phyloP scores from a whole-genome alignment of 352 stramenopile genomes.

The Blastocystis hominis region DNA sequence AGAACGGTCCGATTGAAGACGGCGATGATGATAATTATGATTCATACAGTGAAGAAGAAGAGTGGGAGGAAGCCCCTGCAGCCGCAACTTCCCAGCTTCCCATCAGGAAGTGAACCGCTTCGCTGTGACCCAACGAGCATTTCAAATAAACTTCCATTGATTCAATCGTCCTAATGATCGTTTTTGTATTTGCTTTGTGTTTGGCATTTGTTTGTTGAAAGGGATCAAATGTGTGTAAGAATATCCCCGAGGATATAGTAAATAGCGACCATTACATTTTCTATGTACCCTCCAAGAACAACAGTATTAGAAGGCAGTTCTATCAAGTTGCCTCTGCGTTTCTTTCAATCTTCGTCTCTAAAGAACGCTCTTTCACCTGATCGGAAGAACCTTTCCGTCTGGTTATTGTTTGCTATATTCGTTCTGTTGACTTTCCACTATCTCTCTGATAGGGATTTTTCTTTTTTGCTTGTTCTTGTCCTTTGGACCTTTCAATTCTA shows the following conservation, averaged over 20 bases:
- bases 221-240: too few relatives aligned
- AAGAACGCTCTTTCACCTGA: background rate
- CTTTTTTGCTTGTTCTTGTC: background rate
- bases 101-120: too few relatives aligned
- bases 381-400: background rate
- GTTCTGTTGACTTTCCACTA: background rate
- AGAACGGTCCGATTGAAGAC: too few relatives aligned
- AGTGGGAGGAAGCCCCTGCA: too few relatives aligned
- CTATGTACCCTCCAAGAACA: background rate
- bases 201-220: too few relatives aligned
- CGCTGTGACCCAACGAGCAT: too few relatives aligned
- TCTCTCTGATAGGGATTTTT: conserved; percentile 2
- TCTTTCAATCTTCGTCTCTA: background rate
- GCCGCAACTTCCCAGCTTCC: too few relatives aligned
- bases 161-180: too few relatives aligned
- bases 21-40: too few relatives aligned
- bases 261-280: background rate
- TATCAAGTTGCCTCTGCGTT: background rate
- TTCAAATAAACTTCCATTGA: too few relatives aligned
- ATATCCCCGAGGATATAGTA: background rate
- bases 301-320: background rate
- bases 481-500: background rate
- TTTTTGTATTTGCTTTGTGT: too few relatives aligned
- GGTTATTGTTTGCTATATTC: background rate
- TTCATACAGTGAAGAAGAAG: too few relatives aligned